Base-by-base conservation (phyloP, 345 rosid genomes). In the Brassica incana region DNA sequence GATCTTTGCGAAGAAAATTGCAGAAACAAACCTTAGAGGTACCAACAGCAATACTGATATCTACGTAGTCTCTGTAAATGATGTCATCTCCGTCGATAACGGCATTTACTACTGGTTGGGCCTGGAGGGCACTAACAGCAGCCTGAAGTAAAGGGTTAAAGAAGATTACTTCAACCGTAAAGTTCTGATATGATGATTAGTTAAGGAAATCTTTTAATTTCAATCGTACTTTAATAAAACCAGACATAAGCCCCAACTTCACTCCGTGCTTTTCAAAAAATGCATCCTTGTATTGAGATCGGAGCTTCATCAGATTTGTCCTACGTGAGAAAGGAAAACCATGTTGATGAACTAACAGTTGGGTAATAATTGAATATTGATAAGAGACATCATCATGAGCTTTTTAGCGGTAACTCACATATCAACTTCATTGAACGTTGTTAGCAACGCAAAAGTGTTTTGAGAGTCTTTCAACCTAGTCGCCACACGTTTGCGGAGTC, bases 1-100 rank as follows among this genome's bases (percentile, higher is more conserved):
- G 71, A 61, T 67, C 5, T 2, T 6, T 5, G 36, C 16, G 8
- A 35, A 70, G 33, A 36, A 52, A 52, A 36, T 1, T 40, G 68
- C 1, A 6, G 43, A 65, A 56, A 79, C 87, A 64, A 73, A 87
- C 88, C 90, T 87, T 87, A 9, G 90, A 80, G 73, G 90, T 87
- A 69, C 90, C 90, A 75, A 87, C 90, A 5, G 99, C 98, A 23
- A 95, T 90, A 84, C 98, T 95, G 78, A 95, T 88, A 78, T 95
- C 99, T 48, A 93, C 63, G 36, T 95, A 95, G 81, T 95, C 99
- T 86, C 98, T 88, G 82, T 95, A 95, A 72, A 93, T 93, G 71
- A 95, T 95, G 76, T 95, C 99, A 33, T 95, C 99, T 54, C 99
- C 99, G 56, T 95, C 99, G 40, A 95, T 95, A 50, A 95, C 99